These are phyloP conservation scores for Aegilops tauschii DNA, from an alignment of 176 grass and related monocot species.

Conservation along the genomic window DNA sequence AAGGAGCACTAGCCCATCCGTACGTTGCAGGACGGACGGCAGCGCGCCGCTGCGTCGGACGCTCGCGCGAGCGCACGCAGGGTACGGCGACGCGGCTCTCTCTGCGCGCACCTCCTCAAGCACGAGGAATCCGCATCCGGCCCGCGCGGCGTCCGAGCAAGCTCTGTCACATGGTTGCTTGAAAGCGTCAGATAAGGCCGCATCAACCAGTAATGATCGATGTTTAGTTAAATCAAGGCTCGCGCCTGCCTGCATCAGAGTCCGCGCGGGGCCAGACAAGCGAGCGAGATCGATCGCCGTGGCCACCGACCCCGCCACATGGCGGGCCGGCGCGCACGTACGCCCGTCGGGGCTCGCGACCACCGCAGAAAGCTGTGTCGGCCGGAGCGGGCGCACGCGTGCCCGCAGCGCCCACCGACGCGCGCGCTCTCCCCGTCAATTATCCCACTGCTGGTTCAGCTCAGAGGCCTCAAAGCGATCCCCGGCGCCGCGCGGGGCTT, in stretches of 20 bases:
- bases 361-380: background rate
- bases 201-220: background rate
- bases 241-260: background rate
- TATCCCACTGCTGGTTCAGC: background rate
- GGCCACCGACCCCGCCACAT: constrained; percentile 35
- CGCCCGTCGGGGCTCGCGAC: background rate
- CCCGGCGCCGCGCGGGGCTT: background rate
- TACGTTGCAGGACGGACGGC: background rate
- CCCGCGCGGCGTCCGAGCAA: too few relatives aligned
- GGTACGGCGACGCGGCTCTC: background rate
- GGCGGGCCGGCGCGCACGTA: background rate
- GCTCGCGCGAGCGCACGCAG: too few relatives aligned
- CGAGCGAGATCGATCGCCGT: background rate
- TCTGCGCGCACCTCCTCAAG: background rate
- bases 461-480: background rate
- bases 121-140: background rate
- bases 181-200: background rate
- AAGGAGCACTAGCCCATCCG: background rate
- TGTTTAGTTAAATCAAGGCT: too few relatives aligned
- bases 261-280: background rate
- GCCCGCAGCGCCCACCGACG: background rate
- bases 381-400: background rate
- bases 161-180: background rate
- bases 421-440: background rate
- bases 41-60: background rate